phyloP scores from a whole-genome alignment of 306 rosid genomes.

The Sicyos edulis region DNA sequence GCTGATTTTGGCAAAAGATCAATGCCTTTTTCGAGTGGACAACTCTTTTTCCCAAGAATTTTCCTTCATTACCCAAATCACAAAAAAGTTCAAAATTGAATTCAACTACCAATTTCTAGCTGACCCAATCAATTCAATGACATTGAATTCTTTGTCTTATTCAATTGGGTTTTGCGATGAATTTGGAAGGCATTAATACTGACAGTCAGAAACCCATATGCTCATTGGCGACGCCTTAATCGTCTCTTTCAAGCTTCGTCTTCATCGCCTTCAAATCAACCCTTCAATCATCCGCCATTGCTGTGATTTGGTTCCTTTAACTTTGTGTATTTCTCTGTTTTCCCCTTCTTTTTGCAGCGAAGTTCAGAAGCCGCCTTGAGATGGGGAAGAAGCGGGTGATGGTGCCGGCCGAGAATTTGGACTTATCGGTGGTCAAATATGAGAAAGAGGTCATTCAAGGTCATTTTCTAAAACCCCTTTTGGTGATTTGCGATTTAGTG shows the following conservation, averaged over 20 bases:
- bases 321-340: background rate
- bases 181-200: background rate
- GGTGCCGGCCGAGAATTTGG: slow-evolving; percentile 61
- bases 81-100: background rate
- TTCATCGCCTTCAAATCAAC: background rate
- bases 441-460: slow-evolving; percentile 49
- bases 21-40: no score
- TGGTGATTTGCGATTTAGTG: background rate
- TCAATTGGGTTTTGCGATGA: background rate
- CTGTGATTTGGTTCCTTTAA: background rate
- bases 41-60: no score
- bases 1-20: no score
- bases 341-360: background rate
- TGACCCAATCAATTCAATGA: background rate
- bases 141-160: background rate
- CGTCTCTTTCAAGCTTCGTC: background rate
- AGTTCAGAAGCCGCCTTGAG: slow-evolving; percentile 3
- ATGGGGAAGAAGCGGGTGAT: slow-evolving; percentile 68
- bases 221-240: background rate
- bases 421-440: slow-evolving; percentile 54
- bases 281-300: background rate
- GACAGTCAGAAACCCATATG: background rate
- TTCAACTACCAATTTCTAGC: background rate
- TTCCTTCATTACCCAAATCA: no score
- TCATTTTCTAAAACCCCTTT: slow-evolving; percentile 12